Base-by-base conservation (phyloP, 257 asterid genomes). In the Jasminum sambac region DNA sequence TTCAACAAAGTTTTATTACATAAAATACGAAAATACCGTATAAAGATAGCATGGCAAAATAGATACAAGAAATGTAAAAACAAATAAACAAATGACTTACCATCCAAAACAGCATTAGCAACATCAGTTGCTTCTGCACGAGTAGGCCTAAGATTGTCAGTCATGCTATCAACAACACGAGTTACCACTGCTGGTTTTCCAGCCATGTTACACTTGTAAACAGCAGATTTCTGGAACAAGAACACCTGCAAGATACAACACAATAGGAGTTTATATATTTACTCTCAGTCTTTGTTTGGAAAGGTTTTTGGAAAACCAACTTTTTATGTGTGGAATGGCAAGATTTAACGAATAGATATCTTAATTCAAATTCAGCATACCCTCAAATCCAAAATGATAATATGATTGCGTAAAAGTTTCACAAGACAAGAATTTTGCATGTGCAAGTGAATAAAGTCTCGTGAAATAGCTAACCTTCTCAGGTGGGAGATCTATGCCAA, bases 41-140 rank as follows among this genome's bases (percentile, higher is more conserved):
- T 10, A 25, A 41, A 23, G 11, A 63, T 12, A 55, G 2, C 0
- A 70, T 8, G 11, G 17, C n/a, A 38, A 50, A 52, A 24, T 50
- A 37, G 50, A 10, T 19, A 61, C 62, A 38, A 63, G 66, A 58
- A 25, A 12, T 11, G 37, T 25, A 26, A 34, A n/a, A 70, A 9
- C 10, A 6, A 62, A 70, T 7, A 21, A 17, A 62, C 26, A 41
- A 17, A 30, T 52, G 41, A 70, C 76, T 79, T 71, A 89, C 97
- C 98, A 82, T 92, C 98, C 86, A 92, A 84, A 64, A 89, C 98
- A 77, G 96, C 96, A 80, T 91, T 91, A 44, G 98, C 98, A 6
- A 91, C 95, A 89, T 91, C 98, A 72, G 98, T 91, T 70, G 98
- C 98, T 83, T 92, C 98, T 64, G 98, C 98, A 77, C 98, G 98